phyloP scores from a whole-genome alignment of 352 stramenopile genomes.

The Pythium folliculosum region DNA sequence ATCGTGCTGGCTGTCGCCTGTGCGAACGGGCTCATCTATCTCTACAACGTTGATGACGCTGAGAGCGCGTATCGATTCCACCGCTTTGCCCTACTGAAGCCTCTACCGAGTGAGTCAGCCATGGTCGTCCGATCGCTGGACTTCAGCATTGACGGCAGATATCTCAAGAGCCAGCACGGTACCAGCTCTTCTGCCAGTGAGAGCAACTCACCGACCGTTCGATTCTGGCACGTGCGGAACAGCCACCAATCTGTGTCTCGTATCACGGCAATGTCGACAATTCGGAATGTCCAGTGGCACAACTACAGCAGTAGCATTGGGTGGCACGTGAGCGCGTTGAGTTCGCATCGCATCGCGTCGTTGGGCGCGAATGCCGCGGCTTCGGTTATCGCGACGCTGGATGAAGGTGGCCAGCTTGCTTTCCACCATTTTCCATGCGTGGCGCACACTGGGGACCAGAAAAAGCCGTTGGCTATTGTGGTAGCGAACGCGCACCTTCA shows the following conservation, averaged over 20 bases:
- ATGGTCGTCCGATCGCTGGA: constrained; percentile 43
- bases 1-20: constrained; percentile 52
- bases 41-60: constrained; percentile 57
- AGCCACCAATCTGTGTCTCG: constrained; percentile 45
- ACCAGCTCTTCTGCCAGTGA: background rate
- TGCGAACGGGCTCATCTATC: constrained; percentile 67
- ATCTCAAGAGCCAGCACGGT: constrained; percentile 61
- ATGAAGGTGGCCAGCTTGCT: constrained; percentile 20
- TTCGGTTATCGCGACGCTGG: constrained; percentile 24
- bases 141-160: constrained; percentile 62
- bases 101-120: constrained; percentile 31
- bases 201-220: constrained; percentile 14
- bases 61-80: constrained; percentile 31
- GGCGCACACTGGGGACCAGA: background rate
- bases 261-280: constrained; percentile 40
- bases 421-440: constrained; percentile 28
- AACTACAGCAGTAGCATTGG: constrained; percentile 49
- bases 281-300: constrained; percentile 59
- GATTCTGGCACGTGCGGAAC: constrained; percentile 63
- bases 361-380: constrained; percentile 19
- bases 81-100: constrained; percentile 61
- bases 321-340: constrained; percentile 41
- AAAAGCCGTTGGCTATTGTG: constrained; percentile 6
- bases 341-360: background rate
- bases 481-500: constrained; percentile 27